These are phyloP conservation scores for Suillus luteus DNA, from an alignment of 768 basidiomycete genomes.

Conservation along the genomic window DNA sequence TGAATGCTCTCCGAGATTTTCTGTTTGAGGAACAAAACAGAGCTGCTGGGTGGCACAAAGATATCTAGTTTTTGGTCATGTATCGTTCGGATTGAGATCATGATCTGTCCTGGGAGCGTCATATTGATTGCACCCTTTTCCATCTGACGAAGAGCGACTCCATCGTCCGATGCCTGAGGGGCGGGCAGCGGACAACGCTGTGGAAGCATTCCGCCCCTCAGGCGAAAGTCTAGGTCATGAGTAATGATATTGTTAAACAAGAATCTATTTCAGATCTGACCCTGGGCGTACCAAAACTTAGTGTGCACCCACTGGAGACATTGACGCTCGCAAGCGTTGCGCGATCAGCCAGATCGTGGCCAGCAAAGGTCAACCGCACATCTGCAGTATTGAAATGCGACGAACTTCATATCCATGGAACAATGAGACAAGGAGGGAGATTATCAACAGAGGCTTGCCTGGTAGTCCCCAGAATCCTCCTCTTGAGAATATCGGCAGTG, in stretches of 20 bases:
- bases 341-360: background rate
- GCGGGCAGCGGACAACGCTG: conserved; percentile 6
- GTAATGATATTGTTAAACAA: background rate
- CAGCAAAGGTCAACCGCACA: conserved; percentile 8
- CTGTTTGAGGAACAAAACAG: conserved; percentile 5
- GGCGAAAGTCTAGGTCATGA: conserved; percentile 8
- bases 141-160: background rate
- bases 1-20: conserved; percentile 8
- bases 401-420: background rate
- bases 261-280: background rate
- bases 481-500: conserved; percentile 8
- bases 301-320: conserved; percentile 4
- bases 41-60: conserved; percentile 1
- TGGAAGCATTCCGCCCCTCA: conserved; percentile 14
- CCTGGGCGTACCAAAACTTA: conserved; percentile 2
- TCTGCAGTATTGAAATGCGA: conserved; percentile 1
- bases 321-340: background rate
- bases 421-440: background rate
- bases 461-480: conserved; percentile 2
- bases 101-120: conserved; percentile 10
- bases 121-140: conserved; percentile 4
- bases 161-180: background rate
- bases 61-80: conserved; percentile 7
- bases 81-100: conserved; percentile 9
- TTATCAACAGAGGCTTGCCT: conserved; percentile 7